Evolutionary conservation across 2,329 filamentous ascomycete genomes (phyloP).

Genomic region (Beauveria scarabaeidicola): DNA sequence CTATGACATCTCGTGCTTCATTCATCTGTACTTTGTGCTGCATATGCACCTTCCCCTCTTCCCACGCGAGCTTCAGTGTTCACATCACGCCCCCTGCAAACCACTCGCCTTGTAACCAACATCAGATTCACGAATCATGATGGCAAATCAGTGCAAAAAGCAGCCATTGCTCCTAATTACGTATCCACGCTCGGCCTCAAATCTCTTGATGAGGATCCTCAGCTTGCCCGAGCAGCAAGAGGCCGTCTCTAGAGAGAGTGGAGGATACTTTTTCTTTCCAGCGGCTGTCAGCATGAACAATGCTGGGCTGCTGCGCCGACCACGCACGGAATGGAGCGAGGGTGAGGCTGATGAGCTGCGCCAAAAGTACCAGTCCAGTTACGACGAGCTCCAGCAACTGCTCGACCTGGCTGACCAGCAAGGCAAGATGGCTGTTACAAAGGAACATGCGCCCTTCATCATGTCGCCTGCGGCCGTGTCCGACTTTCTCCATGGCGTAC

Average conservation of each 20-base stretch:
- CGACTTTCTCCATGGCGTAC: background rate
- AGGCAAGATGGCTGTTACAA: background rate
- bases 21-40: too few relatives aligned
- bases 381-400: background rate
- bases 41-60: background rate
- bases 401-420: background rate
- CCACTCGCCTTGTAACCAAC: background rate
- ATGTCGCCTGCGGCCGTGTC: background rate
- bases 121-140: background rate
- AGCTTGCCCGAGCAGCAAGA: background rate
- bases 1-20: background rate
- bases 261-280: background rate
- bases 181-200: background rate
- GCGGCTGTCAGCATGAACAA: background rate
- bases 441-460: background rate
- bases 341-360: background rate
- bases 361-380: background rate
- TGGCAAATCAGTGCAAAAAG: background rate
- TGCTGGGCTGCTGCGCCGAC: background rate
- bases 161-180: background rate
- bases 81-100: background rate
- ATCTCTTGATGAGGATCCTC: background rate
- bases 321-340: background rate
- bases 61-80: background rate
- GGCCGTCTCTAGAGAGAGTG: background rate